Base-by-base conservation (phyloP, 2,329 filamentous ascomycete genomes). In the Sphaceloma murrayae region DNA sequence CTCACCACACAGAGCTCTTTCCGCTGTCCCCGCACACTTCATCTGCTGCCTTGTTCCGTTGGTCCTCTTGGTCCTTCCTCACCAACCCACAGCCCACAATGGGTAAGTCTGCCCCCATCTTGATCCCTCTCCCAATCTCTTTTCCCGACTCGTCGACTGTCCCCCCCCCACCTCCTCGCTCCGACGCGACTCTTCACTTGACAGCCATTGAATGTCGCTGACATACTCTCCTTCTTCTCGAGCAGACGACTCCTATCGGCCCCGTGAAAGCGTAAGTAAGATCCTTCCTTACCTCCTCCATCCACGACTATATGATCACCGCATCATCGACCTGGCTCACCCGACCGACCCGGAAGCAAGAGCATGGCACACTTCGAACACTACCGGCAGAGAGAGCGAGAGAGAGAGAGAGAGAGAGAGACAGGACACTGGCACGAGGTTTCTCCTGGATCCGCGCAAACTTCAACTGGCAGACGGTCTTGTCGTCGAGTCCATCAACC, bases 221-320 rank as follows among this genome's bases (percentile, higher is more conserved):
- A 46, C 45, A 16, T 18, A 30, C 29, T 33, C 43, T 21, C 36
- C 40, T 29, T 32, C 39, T 29, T 31, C 45, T 45, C 43, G 43
- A 46, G 49, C 52, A 50, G 53, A 52, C 48, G 54, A 58, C 46
- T 50, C 51, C 29, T 58, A 59, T 51, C 53, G 57, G 27, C 56
- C 57, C 42, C 51, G 52, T 45, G 50, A 51, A 32, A 51, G 49
- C 39, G 56, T 58, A 51, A 58, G 57, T 54, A 27, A 26, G 10
- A 22, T 39, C 24, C 32, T 18, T 38, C 26, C 30, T 10, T 27
- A 19, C 33, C 38, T 13, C 29, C 36, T 34, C 45, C 42, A 30
- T 31, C 46, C 22, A 45, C 43, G 16, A 22, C 36, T 19, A 26
- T 14, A 32, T n/a, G n/a, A n/a, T n/a, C n/a, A n/a, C n/a, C n/a